Base-by-base conservation (phyloP, 2,329 filamentous ascomycete species). In the Orbilia ellipsospora region DNA sequence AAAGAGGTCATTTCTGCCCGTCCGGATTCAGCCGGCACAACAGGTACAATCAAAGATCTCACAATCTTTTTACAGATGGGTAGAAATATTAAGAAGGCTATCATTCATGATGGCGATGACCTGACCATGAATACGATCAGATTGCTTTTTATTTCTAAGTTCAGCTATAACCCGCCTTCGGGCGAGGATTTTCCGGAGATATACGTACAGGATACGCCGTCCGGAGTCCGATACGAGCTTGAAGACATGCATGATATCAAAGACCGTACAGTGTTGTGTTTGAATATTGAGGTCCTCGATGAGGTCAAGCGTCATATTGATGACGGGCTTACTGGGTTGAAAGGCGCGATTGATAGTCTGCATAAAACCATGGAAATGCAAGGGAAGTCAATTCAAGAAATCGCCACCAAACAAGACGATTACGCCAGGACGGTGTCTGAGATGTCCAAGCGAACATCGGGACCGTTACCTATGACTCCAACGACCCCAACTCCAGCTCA, bases 241-340 rank as follows among this genome's bases (percentile, higher is more conserved):
- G 95, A 99, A 82, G 95, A 99, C 81, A 85, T 99, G 31, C 88
- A 86, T 16, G 95, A 99, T 81, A 92, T 99, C 80, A 97, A 96
- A 83, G 95, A 99, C 81, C 89, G 94, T 31, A 93, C 93, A 0
- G 95, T 99, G 0, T 86, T 99, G n/a, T 96, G 95, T 0, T 85
- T 99, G 50, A 99, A 99, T 79, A 87, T 98, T 0, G 95, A 99
- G 81, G 88, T 90, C 15, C 86, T 99, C 3, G 95, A 99, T 81
- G 95, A 99, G 82, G 94, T 99, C 44, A 98, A 98, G 83, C 90
- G 90, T 57, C 95, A 98, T 81, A 93, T 99, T 78, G 95, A 99
- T 78, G 94, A 99, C 78, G 93, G 94, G 50, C 86, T 99, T 60
- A 90, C 90, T 8, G 89, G 90, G 5, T 85, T 99, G 59, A 92